Base-by-base conservation (phyloP, 140 eudicot species). In the Oenanthe javanica region DNA sequence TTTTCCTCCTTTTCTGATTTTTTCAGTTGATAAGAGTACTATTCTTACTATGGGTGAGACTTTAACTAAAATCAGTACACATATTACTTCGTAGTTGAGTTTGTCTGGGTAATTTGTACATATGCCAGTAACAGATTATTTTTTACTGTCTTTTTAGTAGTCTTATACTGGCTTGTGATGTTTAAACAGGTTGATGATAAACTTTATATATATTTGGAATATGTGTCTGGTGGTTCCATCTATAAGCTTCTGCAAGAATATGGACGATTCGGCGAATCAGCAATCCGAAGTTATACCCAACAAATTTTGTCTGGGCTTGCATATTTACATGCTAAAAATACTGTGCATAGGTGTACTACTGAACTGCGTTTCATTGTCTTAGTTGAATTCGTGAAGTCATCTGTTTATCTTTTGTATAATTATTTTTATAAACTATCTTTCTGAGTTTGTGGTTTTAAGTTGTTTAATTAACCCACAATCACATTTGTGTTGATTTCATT, bases 171-270 rank as follows among this genome's bases (percentile, higher is more conserved):
- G 70, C 52, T 19, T 64, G 45, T 80, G 83, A 63, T 78, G 42
- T 43, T 57, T 83, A 86, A 74, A 75, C 88, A 94, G 98, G 96
- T 92, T 25, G 97, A 86, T 83, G 97, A 94, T 86, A 94, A 88
- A 82, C 91, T 94, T 42, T 94, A 90, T 84, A 92, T 94, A 76
- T 94, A 94, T 82, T 84, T 94, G 93, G 97, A 94, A 79, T 94
- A 92, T 63, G 98, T 94, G 18, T 94, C 98, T 74, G 98, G 97
- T 75, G 98, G 98, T 77, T 94, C 98, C 73, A 94, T 94, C 48
- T 91, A 92, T 83, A 92, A 92, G 87, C 94, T 94, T 84, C 97
- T 94, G 76, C 97, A 94, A 86, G 97, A 94, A n/a, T 94, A 94
- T 82, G 97, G 98, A 77, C 87, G 85, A 84, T 87, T 94, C 78